Evolutionary conservation across 345 rosid genomes (phyloP), one percentile per base, ranked within the genome.

Genomic region (Leavenworthia alabamica): DNA sequence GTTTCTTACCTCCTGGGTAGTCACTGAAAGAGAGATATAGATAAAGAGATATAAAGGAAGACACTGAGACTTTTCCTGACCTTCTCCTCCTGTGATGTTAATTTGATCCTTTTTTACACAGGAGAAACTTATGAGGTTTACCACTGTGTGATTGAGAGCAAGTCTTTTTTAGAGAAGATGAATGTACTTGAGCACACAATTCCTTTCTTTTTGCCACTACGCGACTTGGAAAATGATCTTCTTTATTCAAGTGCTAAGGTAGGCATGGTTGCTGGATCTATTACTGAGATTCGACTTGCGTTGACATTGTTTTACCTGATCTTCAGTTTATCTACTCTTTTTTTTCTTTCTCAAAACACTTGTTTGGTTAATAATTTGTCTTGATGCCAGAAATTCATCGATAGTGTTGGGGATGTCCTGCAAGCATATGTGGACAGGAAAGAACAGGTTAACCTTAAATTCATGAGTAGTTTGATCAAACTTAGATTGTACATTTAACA

Each of bases 161-260:
- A 82, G 77, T 93, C 97, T 53, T 93, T 93, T 75, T 81, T 93
- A 60, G 94, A 93, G 68, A 93, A 83, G 78, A 86, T 93, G 99
- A 85, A 80, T 23, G 94, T 93, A 72, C 80, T 72, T 58, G 96
- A 93, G 70, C 99, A 93, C 63, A 93, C 97, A 64, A 62, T 93
- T 76, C 99, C 99, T 19, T 93, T 93, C 80, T 93, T 87, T 78
- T 73, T 93, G 62, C 97, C 97, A 20, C 64, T 89, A 52, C 81
- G 86, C 54, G 99, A 87, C 67, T 82, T 86, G 67, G 99, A 89
- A 85, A 83, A 72, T 79, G 94, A 85, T 74, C 90, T 85, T 74
- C 97, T 89, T 63, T 81, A 77, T 56, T 77, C 90, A 24, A 93
- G 85, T 81, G 89, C 97, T 61, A 89, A 85, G 90, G 99, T 87